Percentiles rank a stretch among this genome's conserved stretches.
Evolutionary conservation across 2,329 filamentous ascomycete species (phyloP).

Genomic region (Aspergillus sp.): DNA sequence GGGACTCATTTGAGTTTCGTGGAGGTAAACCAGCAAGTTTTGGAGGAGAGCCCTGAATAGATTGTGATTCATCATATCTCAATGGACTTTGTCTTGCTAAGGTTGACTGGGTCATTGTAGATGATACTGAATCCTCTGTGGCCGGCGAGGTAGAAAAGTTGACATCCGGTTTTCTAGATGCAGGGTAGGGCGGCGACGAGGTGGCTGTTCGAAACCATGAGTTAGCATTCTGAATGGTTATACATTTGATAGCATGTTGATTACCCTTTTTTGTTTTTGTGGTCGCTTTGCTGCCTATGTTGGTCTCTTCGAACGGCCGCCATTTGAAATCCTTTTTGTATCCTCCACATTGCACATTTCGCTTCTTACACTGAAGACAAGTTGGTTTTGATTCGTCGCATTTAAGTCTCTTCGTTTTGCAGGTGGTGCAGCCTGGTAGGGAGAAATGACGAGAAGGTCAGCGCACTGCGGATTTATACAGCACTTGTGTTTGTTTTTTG

Average conservation of each 20-base stretch:
- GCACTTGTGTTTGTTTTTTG: neutral
- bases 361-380: slow-evolving; percentile 62
- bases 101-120: no score
- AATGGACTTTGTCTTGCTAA: no score
- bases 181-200: neutral
- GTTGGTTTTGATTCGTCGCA: slow-evolving; percentile 68
- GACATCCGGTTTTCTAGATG: no score
- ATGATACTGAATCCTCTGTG: no score
- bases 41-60: neutral
- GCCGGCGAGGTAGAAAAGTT: no score
- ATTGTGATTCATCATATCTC: no score
- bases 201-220: neutral
- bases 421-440: slow-evolving; percentile 62
- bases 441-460: slow-evolving; percentile 21
- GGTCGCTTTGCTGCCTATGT: slow-evolving; percentile 36
- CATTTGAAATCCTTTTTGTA: slow-evolving; percentile 76
- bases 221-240: no score
- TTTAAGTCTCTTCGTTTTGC: slow-evolving; percentile 68
- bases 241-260: no score
- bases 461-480: slow-evolving; percentile 15
- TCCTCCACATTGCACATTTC: slow-evolving; percentile 63
- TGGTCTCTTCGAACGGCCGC: slow-evolving; percentile 64
- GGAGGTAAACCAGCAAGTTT: neutral
- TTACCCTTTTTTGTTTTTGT: slow-evolving; percentile 45
- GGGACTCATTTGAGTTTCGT: neutral